A percentile compares a stretch with the other conserved stretches of the same genome.
Conservation (phyloP, 2,329 filamentous ascomycete genomes). For the Gnomoniopsis sp. region DNA sequence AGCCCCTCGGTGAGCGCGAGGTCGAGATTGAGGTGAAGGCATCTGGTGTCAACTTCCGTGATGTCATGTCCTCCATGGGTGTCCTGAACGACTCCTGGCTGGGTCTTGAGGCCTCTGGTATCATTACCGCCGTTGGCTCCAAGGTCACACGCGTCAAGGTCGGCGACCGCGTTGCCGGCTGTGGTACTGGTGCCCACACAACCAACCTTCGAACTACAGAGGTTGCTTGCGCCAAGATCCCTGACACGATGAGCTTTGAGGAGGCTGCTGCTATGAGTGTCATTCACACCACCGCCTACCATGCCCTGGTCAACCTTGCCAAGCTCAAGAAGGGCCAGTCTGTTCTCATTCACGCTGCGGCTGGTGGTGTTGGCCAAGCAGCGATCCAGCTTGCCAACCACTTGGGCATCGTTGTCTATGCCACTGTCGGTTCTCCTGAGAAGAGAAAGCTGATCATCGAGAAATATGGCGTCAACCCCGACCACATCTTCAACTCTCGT, state of each 20-base stretch:
- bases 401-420: slow-evolving; percentile 18
- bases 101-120: slow-evolving; percentile 6
- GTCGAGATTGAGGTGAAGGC: slow-evolving; percentile 21
- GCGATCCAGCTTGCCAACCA: slow-evolving; percentile 12
- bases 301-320: slow-evolving; percentile 24
- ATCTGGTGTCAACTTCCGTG: slow-evolving; percentile 35
- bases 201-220: slow-evolving; percentile 7
- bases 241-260: slow-evolving; percentile 16
- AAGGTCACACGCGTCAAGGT: slow-evolving; percentile 7
- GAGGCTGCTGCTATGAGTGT: slow-evolving; percentile 21
- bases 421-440: slow-evolving; percentile 13
- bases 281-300: slow-evolving; percentile 26
- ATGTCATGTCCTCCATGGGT: slow-evolving; percentile 34
- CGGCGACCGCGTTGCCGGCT: slow-evolving; percentile 12
- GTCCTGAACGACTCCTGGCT: slow-evolving; percentile 20
- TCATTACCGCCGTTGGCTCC: slow-evolving; percentile 6
- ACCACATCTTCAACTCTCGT: slow-evolving; percentile 27
- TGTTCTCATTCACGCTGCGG: slow-evolving; percentile 25
- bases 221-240: slow-evolving; percentile 15
- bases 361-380: slow-evolving; percentile 19
- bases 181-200: slow-evolving; percentile 10
- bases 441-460: slow-evolving; percentile 10
- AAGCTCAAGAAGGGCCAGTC: slow-evolving; percentile 21
- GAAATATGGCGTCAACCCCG: slow-evolving; percentile 20
- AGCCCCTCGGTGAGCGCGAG: slow-evolving; percentile 9